Percentiles rank a stretch among this genome's conserved stretches.
Conservation (phyloP, 1,284 basidiomycete species). For the Naganishia sp. region DNA sequence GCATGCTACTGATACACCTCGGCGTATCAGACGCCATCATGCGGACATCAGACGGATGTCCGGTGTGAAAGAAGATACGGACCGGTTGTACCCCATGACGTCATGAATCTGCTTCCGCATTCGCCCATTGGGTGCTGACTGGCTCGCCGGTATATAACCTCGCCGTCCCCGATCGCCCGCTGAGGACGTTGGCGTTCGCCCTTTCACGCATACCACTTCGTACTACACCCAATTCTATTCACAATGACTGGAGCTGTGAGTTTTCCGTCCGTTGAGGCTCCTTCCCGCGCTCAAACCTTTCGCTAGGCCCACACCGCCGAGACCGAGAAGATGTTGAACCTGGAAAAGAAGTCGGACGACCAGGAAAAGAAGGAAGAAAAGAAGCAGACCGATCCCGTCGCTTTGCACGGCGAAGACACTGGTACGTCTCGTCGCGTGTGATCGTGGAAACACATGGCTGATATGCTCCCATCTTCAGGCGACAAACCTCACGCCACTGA, state of each 20-base stretch:
- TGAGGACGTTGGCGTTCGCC: neutral
- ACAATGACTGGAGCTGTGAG: conserved; percentile 14
- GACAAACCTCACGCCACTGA: conserved; percentile 24
- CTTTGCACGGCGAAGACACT: conserved; percentile 19
- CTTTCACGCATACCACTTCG: neutral
- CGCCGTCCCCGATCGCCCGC: neutral
- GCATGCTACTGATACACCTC: neutral
- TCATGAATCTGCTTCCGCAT: conserved; percentile 7
- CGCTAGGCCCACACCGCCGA: conserved; percentile 21
- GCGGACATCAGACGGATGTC: neutral
- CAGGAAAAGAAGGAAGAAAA: conserved; percentile 26
- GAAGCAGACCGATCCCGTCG: conserved; percentile 16
- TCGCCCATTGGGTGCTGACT: neutral
- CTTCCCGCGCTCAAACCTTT: neutral
- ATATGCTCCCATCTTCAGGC: neutral
- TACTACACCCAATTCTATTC: neutral
- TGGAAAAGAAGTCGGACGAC: conserved; percentile 30
- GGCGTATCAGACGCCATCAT: no score
- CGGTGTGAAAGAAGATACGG: neutral
- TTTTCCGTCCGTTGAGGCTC: neutral
- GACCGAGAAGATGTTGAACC: conserved; percentile 32
- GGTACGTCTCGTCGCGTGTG: neutral
- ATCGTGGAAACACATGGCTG: neutral
- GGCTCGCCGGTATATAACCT: neutral
- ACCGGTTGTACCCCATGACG: conserved; percentile 4